Conservation (phyloP, 176 grass and related monocot genomes). For the Carex myosuroides region DNA sequence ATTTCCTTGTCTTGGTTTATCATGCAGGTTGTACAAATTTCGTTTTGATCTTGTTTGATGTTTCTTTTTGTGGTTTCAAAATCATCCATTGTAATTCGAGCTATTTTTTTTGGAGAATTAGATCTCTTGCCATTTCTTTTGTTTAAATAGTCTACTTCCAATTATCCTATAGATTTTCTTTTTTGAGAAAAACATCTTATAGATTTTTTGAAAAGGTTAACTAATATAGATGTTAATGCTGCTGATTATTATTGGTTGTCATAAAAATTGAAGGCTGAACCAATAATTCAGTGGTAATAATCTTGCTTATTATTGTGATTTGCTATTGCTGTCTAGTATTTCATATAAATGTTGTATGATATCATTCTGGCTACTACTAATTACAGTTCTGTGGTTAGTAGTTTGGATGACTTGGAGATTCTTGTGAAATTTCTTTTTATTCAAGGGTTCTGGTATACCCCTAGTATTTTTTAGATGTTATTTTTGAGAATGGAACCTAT, state of each 20-base stretch:
- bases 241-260: too few species aligned
- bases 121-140: neutral
- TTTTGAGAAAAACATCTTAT: too few species aligned
- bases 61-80: neutral
- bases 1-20: neutral
- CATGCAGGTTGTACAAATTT: slow-evolving; percentile 18
- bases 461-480: too few species aligned
- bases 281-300: neutral
- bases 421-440: neutral
- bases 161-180: too few species aligned
- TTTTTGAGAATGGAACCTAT: too few species aligned
- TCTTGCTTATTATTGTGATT: neutral
- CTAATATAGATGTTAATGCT: neutral
- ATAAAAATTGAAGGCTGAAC: neutral
- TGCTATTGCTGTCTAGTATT: neutral
- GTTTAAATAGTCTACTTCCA: neutral
- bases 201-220: neutral
- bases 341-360: neutral
- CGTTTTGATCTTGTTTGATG: neutral
- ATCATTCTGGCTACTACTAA: neutral
- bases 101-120: neutral
- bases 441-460: too few species aligned
- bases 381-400: neutral
- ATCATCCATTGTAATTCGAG: neutral
- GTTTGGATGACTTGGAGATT: neutral